Evolutionary conservation across 768 basidiomycete genomes (phyloP), one percentile per base, ranked within the genome.

Genomic region (Pleurotus platypus): DNA sequence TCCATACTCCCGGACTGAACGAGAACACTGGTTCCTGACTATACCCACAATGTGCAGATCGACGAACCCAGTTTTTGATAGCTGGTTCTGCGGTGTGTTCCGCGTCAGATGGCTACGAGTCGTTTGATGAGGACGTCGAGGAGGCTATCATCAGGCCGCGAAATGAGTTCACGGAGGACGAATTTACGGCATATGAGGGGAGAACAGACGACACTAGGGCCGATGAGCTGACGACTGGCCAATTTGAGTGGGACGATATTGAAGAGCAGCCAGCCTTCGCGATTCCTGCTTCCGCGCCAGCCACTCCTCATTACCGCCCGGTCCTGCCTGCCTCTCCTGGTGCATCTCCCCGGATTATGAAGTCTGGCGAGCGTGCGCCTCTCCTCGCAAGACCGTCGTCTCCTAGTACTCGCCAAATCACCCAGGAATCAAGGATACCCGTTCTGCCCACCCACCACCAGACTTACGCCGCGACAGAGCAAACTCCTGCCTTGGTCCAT

Each of bases 21-120:
- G 46, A 40, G 24, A 15, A 58, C 8, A 11, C 30, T 11, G 9
- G 30, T 35, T 24, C 43, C 46, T 55, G 26, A 60, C 49, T 37
- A 9, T 57, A 42, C n/a, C 30, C 30, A 11, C 30, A 35, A 16
- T 55, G 57, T 58, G 16, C 61, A 90, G 89, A 90, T 66, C 83
- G 82, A 55, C 81, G 89, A 27, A 75, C 86, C 6, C 87, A 89
- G 64, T 86, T 81, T 63, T 78, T 89, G 9, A 75, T 82, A 40
- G 83, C 83, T 18, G 82, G 81, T 50, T 83, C 84, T 6, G 76
- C 78, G 30, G 78, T 86, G 22, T 78, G 78, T n/a, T 73, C 78
- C 9, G 71, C 80, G 3, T 72, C 76, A 5, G 78, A 82, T 57
- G 64, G 70, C 5, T 71, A 68, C 15, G 73, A 73, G 54, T 66